Conservation (phyloP, 345 rosid genomes). For the Gossypium mustelinum region DNA sequence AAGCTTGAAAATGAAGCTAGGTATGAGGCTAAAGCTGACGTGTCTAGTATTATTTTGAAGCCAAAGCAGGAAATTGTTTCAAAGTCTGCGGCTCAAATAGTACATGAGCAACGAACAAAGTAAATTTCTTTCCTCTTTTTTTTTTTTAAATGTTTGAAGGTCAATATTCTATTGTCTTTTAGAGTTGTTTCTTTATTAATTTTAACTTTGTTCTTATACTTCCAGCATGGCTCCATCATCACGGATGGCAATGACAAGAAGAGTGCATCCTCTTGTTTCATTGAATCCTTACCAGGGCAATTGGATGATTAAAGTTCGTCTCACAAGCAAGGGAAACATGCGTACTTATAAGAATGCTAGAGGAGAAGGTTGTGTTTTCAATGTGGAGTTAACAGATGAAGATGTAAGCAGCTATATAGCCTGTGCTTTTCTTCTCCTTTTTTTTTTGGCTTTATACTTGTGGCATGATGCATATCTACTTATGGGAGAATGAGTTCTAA, state of each 20-base stretch:
- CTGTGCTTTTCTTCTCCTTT: background rate
- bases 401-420: conserved; percentile 47
- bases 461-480: no score
- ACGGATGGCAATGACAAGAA: conserved; percentile 79
- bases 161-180: background rate
- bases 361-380: conserved; percentile 96
- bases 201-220: background rate
- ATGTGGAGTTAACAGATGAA: conserved; percentile 89
- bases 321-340: conserved; percentile 83
- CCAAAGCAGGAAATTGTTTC: conserved; percentile 62
- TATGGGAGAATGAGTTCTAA: background rate
- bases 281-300: conserved; percentile 94
- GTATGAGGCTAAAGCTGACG: conserved; percentile 26
- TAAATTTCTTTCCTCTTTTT: conserved; percentile 23
- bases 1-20: conserved; percentile 38
- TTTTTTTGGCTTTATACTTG: background rate
- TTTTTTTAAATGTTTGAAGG: background rate
- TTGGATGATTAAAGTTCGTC: conserved; percentile 90
- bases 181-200: background rate
- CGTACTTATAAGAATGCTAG: conserved; percentile 79
- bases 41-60: conserved; percentile 46
- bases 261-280: conserved; percentile 89
- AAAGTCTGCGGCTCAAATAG: conserved; percentile 84
- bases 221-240: conserved; percentile 79
- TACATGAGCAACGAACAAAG: conserved; percentile 65